These are phyloP conservation scores for Gymnopilus dilepis DNA, from an alignment of 768 basidiomycete genomes.

Conservation along the genomic window DNA sequence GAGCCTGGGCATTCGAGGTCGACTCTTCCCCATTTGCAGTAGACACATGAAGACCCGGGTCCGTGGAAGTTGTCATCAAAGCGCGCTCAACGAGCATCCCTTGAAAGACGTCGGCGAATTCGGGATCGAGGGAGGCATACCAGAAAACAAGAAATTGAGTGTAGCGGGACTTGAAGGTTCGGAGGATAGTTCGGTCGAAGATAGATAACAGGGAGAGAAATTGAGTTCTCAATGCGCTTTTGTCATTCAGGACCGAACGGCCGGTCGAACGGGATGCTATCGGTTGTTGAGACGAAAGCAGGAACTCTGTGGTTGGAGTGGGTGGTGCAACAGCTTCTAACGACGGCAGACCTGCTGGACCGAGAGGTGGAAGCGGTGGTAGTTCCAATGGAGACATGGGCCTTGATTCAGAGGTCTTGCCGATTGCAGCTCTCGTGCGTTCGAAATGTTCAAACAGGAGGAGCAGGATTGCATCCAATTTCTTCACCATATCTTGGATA, in stretches of 20 bases:
- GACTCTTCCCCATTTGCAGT: conserved; percentile 15
- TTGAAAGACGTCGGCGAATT: conserved; percentile 92
- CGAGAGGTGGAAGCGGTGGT: conserved; percentile 38
- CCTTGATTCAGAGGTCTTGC: conserved; percentile 22
- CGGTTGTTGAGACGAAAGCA: not conserved
- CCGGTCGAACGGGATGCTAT: conserved; percentile 12
- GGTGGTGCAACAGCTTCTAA: not conserved
- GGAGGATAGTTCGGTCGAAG: conserved; percentile 92
- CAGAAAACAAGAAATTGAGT: conserved; percentile 98
- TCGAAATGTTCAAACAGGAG: conserved; percentile 88
- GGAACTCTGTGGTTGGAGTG: conserved; percentile 3
- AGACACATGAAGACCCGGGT: conserved; percentile 15
- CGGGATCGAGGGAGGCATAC: conserved; percentile 87
- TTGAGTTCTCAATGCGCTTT: conserved; percentile 50
- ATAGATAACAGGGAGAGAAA: conserved; percentile 91
- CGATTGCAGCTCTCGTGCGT: conserved; percentile 38
- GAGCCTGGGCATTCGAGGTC: conserved; percentile 25
- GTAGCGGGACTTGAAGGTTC: conserved; percentile 96
- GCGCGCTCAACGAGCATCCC: conserved; percentile 94
- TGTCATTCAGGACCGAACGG: conserved; percentile 8
- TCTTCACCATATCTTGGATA: conserved; percentile 87
- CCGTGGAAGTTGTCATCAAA: conserved; percentile 51
- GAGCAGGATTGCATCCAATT: conserved; percentile 87
- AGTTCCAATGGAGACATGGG: conserved; percentile 39
- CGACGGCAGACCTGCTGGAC: conserved; percentile 15